Conservation (phyloP, 2,329 filamentous ascomycete species). For the Trichoderma breve region DNA sequence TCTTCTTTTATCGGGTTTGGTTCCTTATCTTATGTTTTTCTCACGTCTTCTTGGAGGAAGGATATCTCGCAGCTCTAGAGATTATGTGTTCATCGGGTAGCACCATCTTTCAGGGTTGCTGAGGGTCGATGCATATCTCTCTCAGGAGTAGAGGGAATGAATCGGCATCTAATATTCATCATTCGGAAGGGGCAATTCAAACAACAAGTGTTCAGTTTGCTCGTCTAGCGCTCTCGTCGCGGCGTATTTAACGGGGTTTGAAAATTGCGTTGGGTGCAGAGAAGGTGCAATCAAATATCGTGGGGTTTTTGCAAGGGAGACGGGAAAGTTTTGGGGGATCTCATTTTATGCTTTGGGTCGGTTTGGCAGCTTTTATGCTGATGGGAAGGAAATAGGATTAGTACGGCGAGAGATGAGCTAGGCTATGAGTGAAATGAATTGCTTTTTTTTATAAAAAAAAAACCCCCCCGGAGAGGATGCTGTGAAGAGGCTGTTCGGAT, state of each 20-base stretch:
- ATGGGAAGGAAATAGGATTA: slow-evolving; percentile 9
- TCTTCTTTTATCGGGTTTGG: not conserved
- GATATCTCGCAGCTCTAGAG: not conserved
- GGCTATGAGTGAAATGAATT: slow-evolving; percentile 13
- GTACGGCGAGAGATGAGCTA: not conserved
- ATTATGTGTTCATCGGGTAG: not conserved
- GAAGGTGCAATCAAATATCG: not conserved
- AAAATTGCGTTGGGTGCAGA: not conserved
- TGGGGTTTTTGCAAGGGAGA: not conserved
- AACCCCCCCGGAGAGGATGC: not conserved
- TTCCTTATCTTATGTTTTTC: not conserved
- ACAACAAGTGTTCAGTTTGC: not conserved
- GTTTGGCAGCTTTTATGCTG: not conserved
- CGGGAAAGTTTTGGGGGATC: not conserved
- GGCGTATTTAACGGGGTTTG: not conserved
- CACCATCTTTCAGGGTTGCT: not conserved
- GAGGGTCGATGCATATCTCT: not conserved
- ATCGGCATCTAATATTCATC: not conserved
- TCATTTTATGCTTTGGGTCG: slow-evolving; percentile 1
- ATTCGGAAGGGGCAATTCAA: not conserved
- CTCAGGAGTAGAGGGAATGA: not conserved
- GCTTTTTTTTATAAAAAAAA: not conserved
- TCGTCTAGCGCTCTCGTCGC: not conserved
- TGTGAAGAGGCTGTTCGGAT: not conserved
- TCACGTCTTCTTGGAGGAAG: not conserved